phyloP scores from a whole-genome alignment of 352 stramenopile species.

The Pythium insidiosum region DNA sequence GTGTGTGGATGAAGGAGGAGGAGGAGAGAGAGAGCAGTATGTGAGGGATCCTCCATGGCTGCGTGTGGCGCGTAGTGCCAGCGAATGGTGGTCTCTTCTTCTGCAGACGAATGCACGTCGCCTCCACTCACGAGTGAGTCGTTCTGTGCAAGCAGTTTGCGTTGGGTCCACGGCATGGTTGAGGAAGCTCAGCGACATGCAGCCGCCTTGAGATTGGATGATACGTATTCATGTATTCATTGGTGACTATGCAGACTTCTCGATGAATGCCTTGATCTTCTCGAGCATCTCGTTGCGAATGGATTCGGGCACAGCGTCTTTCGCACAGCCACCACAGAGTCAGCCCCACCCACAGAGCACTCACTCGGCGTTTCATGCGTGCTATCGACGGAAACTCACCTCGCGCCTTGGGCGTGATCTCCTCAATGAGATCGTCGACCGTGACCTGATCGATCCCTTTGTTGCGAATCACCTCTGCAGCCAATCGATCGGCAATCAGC shows the following conservation, averaged over 20 bases:
- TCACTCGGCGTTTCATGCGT: background rate
- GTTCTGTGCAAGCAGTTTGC: too few species aligned
- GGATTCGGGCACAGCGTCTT: slow-evolving; percentile 80
- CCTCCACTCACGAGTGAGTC: too few species aligned
- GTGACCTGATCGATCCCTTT: slow-evolving; percentile 94
- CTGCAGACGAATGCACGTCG: too few species aligned
- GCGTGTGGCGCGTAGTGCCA: too few species aligned
- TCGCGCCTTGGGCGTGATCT: slow-evolving; percentile 87
- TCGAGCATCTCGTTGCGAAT: slow-evolving; percentile 88
- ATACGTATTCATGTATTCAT: too few species aligned
- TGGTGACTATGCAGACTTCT: slow-evolving; percentile 53
- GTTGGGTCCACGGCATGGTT: too few species aligned
- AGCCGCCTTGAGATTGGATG: too few species aligned
- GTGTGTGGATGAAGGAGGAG: too few species aligned
- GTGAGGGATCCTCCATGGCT: too few species aligned
- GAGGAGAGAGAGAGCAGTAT: too few species aligned
- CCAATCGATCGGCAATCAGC: slow-evolving; percentile 1
- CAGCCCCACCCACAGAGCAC: background rate
- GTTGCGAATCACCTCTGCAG: slow-evolving; percentile 87
- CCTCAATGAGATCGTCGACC: slow-evolving; percentile 90
- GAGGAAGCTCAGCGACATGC: too few species aligned
- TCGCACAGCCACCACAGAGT: background rate
- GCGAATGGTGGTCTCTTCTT: too few species aligned
- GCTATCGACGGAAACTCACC: slow-evolving; percentile 17
- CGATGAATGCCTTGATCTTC: slow-evolving; percentile 89